Conservation (phyloP, 2,329 filamentous ascomycete species). For the Ceratocystis diversiconidia region DNA sequence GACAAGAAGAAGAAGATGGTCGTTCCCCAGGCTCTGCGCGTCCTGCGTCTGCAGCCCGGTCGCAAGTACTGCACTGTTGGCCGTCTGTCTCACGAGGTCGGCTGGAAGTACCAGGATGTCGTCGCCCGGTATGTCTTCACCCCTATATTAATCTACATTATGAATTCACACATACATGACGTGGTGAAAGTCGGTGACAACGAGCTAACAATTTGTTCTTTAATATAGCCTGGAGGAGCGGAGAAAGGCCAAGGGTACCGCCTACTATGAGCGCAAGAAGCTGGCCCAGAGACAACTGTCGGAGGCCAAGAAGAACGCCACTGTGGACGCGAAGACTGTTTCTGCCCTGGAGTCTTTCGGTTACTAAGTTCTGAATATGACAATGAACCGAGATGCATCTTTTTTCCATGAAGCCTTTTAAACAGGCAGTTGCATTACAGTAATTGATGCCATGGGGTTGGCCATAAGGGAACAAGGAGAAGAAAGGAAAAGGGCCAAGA, state of each 20-base stretch:
- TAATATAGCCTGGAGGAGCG: conserved; percentile 80
- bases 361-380: conserved; percentile 47
- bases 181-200: neutral
- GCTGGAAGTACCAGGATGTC: conserved; percentile 99
- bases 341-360: conserved; percentile 79
- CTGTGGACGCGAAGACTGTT: conserved; percentile 73
- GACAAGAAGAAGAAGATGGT: conserved; percentile 99
- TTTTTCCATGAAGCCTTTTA: conserved; percentile 11
- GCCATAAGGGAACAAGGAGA: conserved; percentile 1
- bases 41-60: conserved; percentile 93
- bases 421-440: conserved; percentile 9
- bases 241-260: conserved; percentile 97
- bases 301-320: conserved; percentile 85
- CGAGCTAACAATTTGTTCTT: neutral
- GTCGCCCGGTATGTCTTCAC: conserved; percentile 69
- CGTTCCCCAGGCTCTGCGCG: conserved; percentile 92
- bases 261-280: conserved; percentile 99
- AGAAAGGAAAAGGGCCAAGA: no score
- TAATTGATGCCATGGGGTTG: neutral
- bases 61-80: conserved; percentile 99
- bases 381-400: conserved; percentile 9
- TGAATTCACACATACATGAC: neutral
- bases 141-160: neutral
- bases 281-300: conserved; percentile 75
- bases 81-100: conserved; percentile 94